phyloP scores from a whole-genome alignment of 2,329 filamentous ascomycete species.

The Xylaria multiplex region DNA sequence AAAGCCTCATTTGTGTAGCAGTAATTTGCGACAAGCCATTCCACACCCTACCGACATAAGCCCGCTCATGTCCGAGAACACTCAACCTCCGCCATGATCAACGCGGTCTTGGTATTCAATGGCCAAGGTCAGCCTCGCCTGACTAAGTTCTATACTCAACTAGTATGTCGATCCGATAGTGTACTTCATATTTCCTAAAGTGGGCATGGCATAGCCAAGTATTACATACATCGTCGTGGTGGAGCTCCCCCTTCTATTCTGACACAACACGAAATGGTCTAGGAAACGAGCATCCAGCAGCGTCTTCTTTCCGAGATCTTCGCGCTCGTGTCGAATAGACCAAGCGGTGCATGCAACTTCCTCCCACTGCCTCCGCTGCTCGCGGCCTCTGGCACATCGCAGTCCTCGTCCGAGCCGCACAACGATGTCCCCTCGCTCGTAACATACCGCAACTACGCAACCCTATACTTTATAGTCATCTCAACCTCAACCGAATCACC shows the following conservation, averaged over 20 bases:
- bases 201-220: not conserved
- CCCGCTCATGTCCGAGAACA: slow-evolving; percentile 27
- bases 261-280: slow-evolving; percentile 28
- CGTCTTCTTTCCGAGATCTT: slow-evolving; percentile 98
- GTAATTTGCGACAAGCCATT: slow-evolving; percentile 26
- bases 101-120: slow-evolving; percentile 98
- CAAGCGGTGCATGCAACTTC: slow-evolving; percentile 95
- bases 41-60: not conserved
- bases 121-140: slow-evolving; percentile 95
- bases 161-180: slow-evolving; percentile 64
- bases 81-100: slow-evolving; percentile 77
- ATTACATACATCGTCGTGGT: not conserved
- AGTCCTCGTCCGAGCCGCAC: slow-evolving; percentile 72
- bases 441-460: slow-evolving; percentile 97
- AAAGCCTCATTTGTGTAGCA: slow-evolving; percentile 15
- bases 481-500: slow-evolving; percentile 96
- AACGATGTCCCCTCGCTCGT: slow-evolving; percentile 94
- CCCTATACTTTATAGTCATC: slow-evolving; percentile 98
- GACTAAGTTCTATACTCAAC: slow-evolving; percentile 98
- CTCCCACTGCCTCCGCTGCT: slow-evolving; percentile 79
- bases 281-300: slow-evolving; percentile 98
- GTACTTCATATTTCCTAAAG: slow-evolving; percentile 16
- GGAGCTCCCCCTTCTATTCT: slow-evolving; percentile 13
- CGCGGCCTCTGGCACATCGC: slow-evolving; percentile 70
- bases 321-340: slow-evolving; percentile 89